phyloP scores from a whole-genome alignment of 2,329 filamentous ascomycete species.

The Cercospora janseana region DNA sequence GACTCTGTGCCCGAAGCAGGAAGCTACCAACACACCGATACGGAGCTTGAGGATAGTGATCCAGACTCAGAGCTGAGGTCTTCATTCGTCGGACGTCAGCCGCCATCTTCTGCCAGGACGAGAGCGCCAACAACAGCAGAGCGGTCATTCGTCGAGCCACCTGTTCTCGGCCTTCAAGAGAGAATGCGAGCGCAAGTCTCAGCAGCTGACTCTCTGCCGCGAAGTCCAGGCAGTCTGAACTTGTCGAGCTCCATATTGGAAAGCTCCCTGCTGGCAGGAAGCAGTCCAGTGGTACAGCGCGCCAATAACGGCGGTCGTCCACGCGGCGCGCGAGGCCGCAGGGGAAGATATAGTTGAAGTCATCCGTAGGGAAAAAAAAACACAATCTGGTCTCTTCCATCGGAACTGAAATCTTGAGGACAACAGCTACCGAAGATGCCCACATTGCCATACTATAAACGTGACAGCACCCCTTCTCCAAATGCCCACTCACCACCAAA shows the following conservation, averaged over 20 bases:
- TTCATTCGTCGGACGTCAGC: constrained; percentile 28
- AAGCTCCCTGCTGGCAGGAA: constrained; percentile 35
- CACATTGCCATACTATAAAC: background rate
- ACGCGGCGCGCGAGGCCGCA: constrained; percentile 10
- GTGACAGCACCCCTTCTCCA: background rate
- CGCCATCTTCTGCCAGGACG: constrained; percentile 2
- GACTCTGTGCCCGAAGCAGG: constrained; percentile 54
- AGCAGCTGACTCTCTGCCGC: constrained; percentile 31
- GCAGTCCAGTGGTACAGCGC: constrained; percentile 38
- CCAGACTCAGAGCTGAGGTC: constrained; percentile 30
- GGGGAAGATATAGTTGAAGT: constrained; percentile 13
- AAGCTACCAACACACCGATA: constrained; percentile 56
- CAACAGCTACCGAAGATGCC: background rate
- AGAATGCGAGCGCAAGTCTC: constrained; percentile 34
- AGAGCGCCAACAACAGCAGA: constrained; percentile 16
- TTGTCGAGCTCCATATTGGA: constrained; percentile 39
- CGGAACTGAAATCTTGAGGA: background rate
- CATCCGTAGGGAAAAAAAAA: background rate
- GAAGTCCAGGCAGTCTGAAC: constrained; percentile 37
- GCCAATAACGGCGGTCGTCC: constrained; percentile 18
- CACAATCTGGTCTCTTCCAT: background rate
- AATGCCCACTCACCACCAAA: background rate
- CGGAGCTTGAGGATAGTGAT: constrained; percentile 47
- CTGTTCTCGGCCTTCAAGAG: constrained; percentile 29
- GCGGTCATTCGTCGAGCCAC: constrained; percentile 14